These are phyloP conservation scores for Raphanus hybrid DNA, from an alignment of 441 rosid species.

Conservation along the genomic window DNA sequence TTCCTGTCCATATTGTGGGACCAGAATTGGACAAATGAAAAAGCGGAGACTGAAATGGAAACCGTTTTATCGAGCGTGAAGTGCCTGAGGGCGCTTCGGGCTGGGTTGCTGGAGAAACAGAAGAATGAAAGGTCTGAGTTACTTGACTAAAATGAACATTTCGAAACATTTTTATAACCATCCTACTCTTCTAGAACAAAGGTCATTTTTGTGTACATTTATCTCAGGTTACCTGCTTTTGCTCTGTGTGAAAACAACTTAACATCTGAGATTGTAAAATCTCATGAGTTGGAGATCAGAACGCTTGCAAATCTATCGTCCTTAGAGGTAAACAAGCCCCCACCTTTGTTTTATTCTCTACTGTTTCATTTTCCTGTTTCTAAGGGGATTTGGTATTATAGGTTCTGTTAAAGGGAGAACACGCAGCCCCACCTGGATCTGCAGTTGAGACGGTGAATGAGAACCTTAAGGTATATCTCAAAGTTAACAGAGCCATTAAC, in stretches of 20 bases:
- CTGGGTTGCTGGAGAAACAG: slow-evolving; percentile 52
- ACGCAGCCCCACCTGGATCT: slow-evolving; percentile 71
- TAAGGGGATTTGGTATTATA: slow-evolving; percentile 25
- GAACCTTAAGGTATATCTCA: slow-evolving; percentile 69
- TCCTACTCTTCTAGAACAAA: neutral
- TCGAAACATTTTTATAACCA: neutral
- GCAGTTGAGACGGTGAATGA: slow-evolving; percentile 67
- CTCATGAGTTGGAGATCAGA: slow-evolving; percentile 58
- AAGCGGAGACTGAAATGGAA: slow-evolving; percentile 9
- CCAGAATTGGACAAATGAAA: slow-evolving; percentile 1
- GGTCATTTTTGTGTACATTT: slow-evolving; percentile 6
- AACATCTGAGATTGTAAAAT: slow-evolving; percentile 45
- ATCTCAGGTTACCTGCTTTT: slow-evolving; percentile 76
- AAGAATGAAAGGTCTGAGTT: slow-evolving; percentile 73
- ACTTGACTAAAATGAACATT: neutral
- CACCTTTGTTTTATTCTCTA: neutral
- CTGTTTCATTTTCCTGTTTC: slow-evolving; percentile 39
- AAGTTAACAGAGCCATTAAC: slow-evolving; percentile 3
- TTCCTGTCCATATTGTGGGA: neutral
- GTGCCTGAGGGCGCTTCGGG: slow-evolving; percentile 9
- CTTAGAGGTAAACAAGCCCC: slow-evolving; percentile 1
- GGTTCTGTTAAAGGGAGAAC: slow-evolving; percentile 64
- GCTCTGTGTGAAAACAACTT: slow-evolving; percentile 58
- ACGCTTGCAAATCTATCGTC: slow-evolving; percentile 56
- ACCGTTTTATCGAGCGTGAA: slow-evolving; percentile 8